phyloP scores from a whole-genome alignment of 192 early-diverging fungal species.

The Dispira simplex region DNA sequence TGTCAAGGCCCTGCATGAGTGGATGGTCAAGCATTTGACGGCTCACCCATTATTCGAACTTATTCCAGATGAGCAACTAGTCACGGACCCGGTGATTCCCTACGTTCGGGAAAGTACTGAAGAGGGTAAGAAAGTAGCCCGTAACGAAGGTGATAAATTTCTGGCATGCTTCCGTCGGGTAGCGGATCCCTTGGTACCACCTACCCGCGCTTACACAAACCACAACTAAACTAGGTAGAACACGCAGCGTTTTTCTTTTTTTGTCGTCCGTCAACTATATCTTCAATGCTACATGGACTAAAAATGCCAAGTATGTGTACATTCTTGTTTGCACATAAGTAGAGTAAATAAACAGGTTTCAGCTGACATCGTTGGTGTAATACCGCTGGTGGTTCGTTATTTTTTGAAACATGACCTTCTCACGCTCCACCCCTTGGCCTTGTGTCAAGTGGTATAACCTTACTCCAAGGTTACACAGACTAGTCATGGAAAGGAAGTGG shows the following conservation, averaged over 20 bases:
- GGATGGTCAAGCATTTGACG: constrained; percentile 93
- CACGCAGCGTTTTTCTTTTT: too few species aligned
- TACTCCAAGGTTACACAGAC: too few species aligned
- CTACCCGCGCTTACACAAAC: too few species aligned
- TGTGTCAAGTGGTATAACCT: too few species aligned
- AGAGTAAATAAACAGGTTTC: not conserved
- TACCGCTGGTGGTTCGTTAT: not conserved
- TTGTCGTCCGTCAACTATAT: too few species aligned
- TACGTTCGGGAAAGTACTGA: constrained; percentile 84
- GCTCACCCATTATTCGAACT: constrained; percentile 87
- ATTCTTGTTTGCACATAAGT: not conserved
- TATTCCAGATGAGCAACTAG: constrained; percentile 56
- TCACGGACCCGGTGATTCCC: constrained; percentile 68
- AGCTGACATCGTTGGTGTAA: not conserved
- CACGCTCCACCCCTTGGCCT: too few species aligned
- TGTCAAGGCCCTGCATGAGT: constrained; percentile 78
- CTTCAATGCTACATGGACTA: too few species aligned
- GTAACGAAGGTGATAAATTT: constrained; percentile 92
- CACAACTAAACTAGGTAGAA: too few species aligned
- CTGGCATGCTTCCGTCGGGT: constrained; percentile 73
- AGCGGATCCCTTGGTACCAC: constrained; percentile 27
- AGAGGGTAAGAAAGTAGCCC: constrained; percentile 94
- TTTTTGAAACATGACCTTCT: not conserved
- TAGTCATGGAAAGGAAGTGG: too few species aligned
- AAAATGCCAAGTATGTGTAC: too few species aligned